phyloP scores from a whole-genome alignment of 164 flowering plant genomes.

The Vitis rotundifolia region DNA sequence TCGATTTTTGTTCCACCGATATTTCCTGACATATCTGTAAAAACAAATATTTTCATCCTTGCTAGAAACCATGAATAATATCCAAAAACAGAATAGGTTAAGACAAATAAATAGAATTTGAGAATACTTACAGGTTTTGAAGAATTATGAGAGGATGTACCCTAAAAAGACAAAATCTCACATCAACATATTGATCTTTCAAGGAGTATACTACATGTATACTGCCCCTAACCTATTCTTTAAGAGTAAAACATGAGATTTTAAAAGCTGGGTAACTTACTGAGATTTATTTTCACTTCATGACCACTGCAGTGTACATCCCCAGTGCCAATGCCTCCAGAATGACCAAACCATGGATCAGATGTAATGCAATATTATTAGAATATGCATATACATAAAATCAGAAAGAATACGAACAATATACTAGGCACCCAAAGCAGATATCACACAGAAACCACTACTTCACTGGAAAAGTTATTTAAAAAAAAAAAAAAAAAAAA shows the following conservation, averaged over 20 bases:
- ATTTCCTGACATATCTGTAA: no score
- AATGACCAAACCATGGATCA: constrained; percentile 59
- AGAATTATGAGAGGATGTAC: background rate
- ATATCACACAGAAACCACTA: no score
- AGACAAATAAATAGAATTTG: background rate
- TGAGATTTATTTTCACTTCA: constrained; percentile 10
- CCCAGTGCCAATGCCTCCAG: constrained; percentile 67
- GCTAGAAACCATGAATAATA: background rate
- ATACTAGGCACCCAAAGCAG: constrained; percentile 1
- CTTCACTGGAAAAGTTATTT: no score
- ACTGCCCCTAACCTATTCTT: background rate
- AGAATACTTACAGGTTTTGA: constrained; percentile 20
- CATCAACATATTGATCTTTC: background rate
- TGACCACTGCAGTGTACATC: constrained; percentile 33
- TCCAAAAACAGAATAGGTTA: background rate
- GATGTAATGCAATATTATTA: constrained; percentile 41
- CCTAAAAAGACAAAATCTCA: constrained; percentile 2
- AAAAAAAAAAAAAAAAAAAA: no score
- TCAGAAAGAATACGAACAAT: background rate
- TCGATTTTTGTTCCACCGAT: no score
- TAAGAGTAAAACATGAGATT: background rate
- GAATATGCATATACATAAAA: constrained; percentile 9
- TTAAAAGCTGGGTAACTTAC: constrained; percentile 24
- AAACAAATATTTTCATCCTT: background rate
- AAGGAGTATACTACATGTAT: background rate